Evolutionary conservation across 2,329 filamentous ascomycete genomes (phyloP), one percentile per base, ranked within the genome.

Genomic region (Diaporthe citrichinensis): DNA sequence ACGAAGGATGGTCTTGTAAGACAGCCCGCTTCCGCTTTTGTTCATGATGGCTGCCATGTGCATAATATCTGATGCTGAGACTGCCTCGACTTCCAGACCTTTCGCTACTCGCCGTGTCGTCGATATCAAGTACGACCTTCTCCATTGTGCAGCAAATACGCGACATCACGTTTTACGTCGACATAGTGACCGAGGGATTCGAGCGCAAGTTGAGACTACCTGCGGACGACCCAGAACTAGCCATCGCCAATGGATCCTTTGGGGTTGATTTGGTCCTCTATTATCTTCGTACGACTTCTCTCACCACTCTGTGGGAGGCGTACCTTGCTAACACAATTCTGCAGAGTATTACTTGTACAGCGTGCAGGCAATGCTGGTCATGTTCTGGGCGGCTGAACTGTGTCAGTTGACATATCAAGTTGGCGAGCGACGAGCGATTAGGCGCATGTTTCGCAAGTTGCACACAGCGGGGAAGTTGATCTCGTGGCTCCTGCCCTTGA

Each of bases 121-220:
- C 77, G 3, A 57, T 79, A 4, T n/a, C 79, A 46, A 80, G 79
- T 71, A 79, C 76, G 4, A 77, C 76, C 17, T 79, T 79, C 9
- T 81, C 79, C 31, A 78, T 81, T 10, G 62, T 77, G 7, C 80
- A 81, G 61, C 80, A 81, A 49, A 72, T 76, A 14, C 78, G 79
- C 53, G 79, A 79, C 55, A 73, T 79, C 6, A 76, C 76, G 14
- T 78, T 61, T 36, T 81, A 78, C 39, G 51, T 57, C 20, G 72
- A 79, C 59, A 75, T 78, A 7, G 51, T 76, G 5, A 71, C 73
- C 12, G 72, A 76, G 17, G 76, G 78, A 31, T 79, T 78, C 25
- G 71, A 75, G 28, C 76, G 73, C 53, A 79, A 77, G 55, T 36
- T 76, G 36, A 62, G 59, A 7, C 68, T 79, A n/a, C 80, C 75